phyloP scores from a whole-genome alignment of 75 land plant species.

The Larix kaempferi region DNA sequence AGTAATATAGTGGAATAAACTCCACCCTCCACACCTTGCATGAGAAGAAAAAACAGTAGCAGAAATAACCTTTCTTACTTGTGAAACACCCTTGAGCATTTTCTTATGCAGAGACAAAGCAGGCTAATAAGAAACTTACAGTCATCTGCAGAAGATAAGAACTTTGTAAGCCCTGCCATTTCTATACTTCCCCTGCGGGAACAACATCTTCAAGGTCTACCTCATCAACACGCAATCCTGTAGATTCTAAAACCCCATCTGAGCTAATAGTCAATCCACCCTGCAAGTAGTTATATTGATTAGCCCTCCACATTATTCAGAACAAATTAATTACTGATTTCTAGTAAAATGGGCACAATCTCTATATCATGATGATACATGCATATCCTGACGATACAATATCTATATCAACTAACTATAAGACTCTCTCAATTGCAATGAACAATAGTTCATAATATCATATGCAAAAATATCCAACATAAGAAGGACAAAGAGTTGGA shows the following conservation, averaged over 20 bases:
- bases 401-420: background rate
- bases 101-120: background rate
- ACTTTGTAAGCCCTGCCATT: background rate
- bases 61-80: background rate
- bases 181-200: constrained; percentile 29
- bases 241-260: constrained; percentile 60
- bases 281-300: constrained; percentile 28
- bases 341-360: background rate
- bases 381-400: background rate
- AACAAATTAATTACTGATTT: background rate
- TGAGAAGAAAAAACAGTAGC: background rate
- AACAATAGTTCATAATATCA: background rate
- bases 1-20: background rate
- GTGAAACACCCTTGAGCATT: background rate
- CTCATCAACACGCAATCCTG: constrained; percentile 49
- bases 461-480: background rate
- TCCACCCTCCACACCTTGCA: too few species aligned
- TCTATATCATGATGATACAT: background rate
- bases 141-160: background rate
- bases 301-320: background rate
- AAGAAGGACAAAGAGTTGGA: background rate
- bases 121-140: background rate
- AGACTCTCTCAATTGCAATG: background rate
- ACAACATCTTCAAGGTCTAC: constrained; percentile 41
- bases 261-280: constrained; percentile 60